phyloP scores from a whole-genome alignment of 306 rosid genomes.

The Sechiopsis laciniata region DNA sequence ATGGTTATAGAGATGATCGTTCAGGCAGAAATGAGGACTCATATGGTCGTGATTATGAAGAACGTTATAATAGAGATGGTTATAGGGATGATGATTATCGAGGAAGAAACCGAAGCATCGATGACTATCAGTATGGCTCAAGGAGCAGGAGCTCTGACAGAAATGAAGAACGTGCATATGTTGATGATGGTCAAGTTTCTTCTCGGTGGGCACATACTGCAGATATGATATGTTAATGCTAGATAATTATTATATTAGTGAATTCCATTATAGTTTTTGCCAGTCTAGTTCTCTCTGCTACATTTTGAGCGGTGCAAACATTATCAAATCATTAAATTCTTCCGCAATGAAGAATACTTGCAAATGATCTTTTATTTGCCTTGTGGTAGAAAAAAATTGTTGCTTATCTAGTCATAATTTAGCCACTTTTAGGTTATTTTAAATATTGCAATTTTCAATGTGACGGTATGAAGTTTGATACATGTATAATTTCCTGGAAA shows the following conservation, averaged over 20 bases:
- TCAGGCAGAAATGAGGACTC: slow-evolving; percentile 42
- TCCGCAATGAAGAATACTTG: no score
- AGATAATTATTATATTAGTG: neutral
- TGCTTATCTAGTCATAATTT: no score
- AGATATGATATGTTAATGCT: neutral
- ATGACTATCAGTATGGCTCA: slow-evolving; percentile 53
- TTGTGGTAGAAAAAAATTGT: no score
- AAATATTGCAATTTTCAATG: no score
- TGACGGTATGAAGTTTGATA: neutral
- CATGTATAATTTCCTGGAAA: slow-evolving; percentile 2
- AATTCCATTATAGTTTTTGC: slow-evolving; percentile 8
- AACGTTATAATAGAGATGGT: slow-evolving; percentile 54
- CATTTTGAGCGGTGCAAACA: no score
- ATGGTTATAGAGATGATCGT: slow-evolving; percentile 70
- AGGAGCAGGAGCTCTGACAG: slow-evolving; percentile 84
- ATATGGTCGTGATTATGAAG: slow-evolving; percentile 63
- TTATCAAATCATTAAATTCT: no score
- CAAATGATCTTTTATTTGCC: no score
- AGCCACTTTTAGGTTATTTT: no score
- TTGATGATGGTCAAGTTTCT: slow-evolving; percentile 76
- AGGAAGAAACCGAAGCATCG: slow-evolving; percentile 76
- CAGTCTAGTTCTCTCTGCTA: neutral
- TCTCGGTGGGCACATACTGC: slow-evolving; percentile 49
- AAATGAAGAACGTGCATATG: slow-evolving; percentile 47
- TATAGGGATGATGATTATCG: slow-evolving; percentile 69